Evolutionary conservation across 169 alveolate species (phyloP), one percentile per base, ranked within the genome.

Genomic region (Theileria sp.): DNA sequence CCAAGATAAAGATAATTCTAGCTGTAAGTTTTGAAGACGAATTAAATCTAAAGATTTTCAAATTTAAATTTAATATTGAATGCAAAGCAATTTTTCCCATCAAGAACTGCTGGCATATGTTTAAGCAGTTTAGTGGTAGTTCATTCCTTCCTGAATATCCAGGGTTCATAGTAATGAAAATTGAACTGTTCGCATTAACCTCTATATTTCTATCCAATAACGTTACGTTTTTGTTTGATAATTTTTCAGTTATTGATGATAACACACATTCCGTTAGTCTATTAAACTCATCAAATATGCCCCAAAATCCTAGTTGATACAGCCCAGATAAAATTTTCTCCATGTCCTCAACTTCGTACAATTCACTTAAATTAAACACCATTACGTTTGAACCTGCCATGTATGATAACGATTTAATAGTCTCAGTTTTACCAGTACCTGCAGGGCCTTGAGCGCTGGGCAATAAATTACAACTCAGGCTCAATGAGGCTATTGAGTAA

Each of bases 381-480:
- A 98, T 86, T 50, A 97, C 99, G 75, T 94, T 94, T 80, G 99
- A 87, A 28, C 99, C 99, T 64, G 97, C 87, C 66, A 95, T 97
- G 1, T 94, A 87, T 13, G 99, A 99, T 44, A 98, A 91, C 8
- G 99, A 99, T 79, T 98, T 98, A 30, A 98, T 99, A 0, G 98
- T 92, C 89, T 98, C 99, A 34, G 99, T 98, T 89, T 98, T 98
- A 13, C 99, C 99, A 3, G 99, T 97, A 25, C 99, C 99, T 4
- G 99, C 99, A 15, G 99, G 99, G 15, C 99, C 99, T 79, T 95
- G 97, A 5, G 99, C 99, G 34, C 97, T 95, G 10, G 99, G 99
- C 17, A 99, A 99, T 71, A 96, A 91, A 79, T 98, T 93, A 94
- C 96, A 91, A 65, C 97, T 97, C 65, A 98, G 86, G 30, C 98